phyloP scores from a whole-genome alignment of 768 basidiomycete species.

The Lactarius hengduanensis region DNA sequence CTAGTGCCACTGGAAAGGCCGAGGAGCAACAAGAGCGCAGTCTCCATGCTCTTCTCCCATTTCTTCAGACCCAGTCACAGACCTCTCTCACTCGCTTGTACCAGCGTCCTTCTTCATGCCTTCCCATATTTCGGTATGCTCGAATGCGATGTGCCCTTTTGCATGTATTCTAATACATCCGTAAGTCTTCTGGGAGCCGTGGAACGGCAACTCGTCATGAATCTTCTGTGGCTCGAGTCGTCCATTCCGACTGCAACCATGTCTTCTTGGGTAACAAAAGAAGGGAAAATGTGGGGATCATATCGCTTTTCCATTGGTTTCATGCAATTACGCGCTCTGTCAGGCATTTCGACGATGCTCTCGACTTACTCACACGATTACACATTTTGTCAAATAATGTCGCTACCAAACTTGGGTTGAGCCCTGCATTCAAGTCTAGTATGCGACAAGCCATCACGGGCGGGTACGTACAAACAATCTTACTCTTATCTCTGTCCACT shows the following conservation, averaged over 20 bases:
- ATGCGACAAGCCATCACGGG: constrained; percentile 85
- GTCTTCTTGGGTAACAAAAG: constrained; percentile 72
- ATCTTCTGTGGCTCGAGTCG: constrained; percentile 83
- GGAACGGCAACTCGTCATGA: constrained; percentile 85
- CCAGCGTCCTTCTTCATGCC: constrained; percentile 81
- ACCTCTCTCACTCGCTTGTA: constrained; percentile 77
- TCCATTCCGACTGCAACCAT: constrained; percentile 65
- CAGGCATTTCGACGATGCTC: constrained; percentile 71
- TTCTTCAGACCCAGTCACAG: constrained; percentile 79
- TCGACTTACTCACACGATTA: constrained; percentile 59
- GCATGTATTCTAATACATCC: constrained; percentile 2
- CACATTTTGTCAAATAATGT: constrained; percentile 63
- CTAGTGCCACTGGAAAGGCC: constrained; percentile 20
- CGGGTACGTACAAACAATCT: constrained; percentile 52
- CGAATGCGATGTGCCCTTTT: neutral
- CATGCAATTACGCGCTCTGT: neutral
- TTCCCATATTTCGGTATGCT: constrained; percentile 81
- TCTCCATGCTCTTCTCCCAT: constrained; percentile 69
- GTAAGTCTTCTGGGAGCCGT: constrained; percentile 70
- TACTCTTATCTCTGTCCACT: constrained; percentile 4
- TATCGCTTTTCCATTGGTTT: constrained; percentile 15
- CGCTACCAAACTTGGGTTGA: constrained; percentile 62
- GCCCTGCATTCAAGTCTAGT: constrained; percentile 71
- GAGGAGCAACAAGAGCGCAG: constrained; percentile 12
- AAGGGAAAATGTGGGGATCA: constrained; percentile 61